Conservation (phyloP, 108 stramenopile species). For the Nannochloropsis oceanica region DNA sequence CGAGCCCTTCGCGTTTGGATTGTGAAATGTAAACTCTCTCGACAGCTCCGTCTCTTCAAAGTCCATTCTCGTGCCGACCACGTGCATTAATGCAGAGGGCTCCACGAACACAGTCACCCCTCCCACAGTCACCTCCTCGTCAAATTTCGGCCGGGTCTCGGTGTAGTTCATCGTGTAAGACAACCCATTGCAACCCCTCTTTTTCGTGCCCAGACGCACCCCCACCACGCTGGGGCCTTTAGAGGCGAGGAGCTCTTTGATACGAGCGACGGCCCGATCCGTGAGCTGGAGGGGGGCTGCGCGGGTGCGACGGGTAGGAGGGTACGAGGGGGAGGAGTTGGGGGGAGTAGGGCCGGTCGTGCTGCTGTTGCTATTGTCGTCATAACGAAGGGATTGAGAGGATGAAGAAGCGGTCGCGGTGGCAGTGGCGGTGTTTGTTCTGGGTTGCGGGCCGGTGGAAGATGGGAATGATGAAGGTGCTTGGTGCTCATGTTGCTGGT, state of each 20-base stretch:
- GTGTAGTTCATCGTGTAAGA: conserved; percentile 97
- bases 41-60: conserved; percentile 83
- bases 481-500: not conserved
- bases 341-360: not conserved
- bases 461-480: not conserved
- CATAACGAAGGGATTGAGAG: too few species aligned
- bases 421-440: not conserved
- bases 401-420: not conserved
- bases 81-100: conserved; percentile 89
- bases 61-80: conserved; percentile 95
- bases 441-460: too few species aligned
- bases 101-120: conserved; percentile 86
- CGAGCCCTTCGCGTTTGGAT: conserved; percentile 96
- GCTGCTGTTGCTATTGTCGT: not conserved
- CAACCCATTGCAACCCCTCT: conserved; percentile 94
- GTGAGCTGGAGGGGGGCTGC: conserved; percentile 10
- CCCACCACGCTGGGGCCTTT: conserved; percentile 49
- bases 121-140: conserved; percentile 35
- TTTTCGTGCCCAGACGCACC: conserved; percentile 80
- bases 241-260: conserved; percentile 20
- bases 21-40: conserved; percentile 95
- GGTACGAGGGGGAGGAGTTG: not conserved
- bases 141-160: conserved; percentile 34
- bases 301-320: not conserved
- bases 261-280: conserved; percentile 34